These are phyloP conservation scores for Galerina marginata DNA, from an alignment of 768 basidiomycete species.

Conservation along the genomic window DNA sequence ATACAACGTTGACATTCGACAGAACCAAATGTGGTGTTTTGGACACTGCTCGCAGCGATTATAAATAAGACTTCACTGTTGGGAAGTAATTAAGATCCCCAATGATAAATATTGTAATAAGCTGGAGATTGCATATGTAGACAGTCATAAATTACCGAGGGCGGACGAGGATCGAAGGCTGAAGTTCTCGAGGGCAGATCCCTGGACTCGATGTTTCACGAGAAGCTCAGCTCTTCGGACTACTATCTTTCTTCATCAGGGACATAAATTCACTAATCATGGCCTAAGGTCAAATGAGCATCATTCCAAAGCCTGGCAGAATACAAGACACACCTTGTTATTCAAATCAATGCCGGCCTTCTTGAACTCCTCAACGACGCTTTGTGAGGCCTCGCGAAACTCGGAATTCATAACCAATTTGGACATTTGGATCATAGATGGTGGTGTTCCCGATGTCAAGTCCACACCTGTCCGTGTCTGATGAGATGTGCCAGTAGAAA, in stretches of 20 bases:
- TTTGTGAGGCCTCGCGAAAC: slow-evolving; percentile 53
- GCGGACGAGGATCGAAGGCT: background rate
- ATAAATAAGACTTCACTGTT: no score
- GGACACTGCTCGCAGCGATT: no score
- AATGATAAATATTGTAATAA: no score
- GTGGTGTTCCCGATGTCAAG: slow-evolving; percentile 43
- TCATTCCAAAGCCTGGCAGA: background rate
- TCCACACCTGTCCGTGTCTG: slow-evolving; percentile 49
- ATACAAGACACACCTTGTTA: slow-evolving; percentile 42
- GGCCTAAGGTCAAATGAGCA: background rate
- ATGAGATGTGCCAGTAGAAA: background rate
- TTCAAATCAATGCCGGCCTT: slow-evolving; percentile 66
- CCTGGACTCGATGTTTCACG: no score
- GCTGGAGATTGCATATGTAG: background rate
- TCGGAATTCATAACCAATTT: slow-evolving; percentile 57
- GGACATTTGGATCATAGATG: slow-evolving; percentile 58
- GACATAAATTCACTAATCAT: background rate
- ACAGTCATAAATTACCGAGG: background rate
- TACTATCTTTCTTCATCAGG: slow-evolving; percentile 1
- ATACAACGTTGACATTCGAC: no score
- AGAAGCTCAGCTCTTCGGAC: no score
- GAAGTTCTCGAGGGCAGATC: background rate
- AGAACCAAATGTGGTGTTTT: no score
- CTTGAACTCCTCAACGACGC: slow-evolving; percentile 53
- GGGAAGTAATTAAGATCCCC: no score